A percentile compares a stretch with the other conserved stretches of the same genome.
phyloP scores from a whole-genome alignment of 139 green algal species.

The Chlorella vulgaris region DNA sequence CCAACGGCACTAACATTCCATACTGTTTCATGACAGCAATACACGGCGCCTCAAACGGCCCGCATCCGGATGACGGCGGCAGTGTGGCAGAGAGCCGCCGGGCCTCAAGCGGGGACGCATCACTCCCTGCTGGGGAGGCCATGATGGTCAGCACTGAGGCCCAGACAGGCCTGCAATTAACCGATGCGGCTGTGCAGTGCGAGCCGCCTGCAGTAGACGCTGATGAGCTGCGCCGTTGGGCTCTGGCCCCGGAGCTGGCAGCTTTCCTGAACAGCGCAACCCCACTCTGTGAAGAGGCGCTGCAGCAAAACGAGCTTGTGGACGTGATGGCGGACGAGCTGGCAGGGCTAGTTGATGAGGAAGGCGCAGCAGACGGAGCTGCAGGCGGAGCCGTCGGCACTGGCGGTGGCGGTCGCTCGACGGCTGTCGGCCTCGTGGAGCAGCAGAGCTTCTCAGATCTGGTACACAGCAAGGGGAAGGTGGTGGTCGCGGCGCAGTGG shows the following conservation, averaged over 20 bases:
- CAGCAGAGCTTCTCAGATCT: constrained; percentile 76
- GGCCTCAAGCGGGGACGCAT: no score
- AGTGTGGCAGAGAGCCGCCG: no score
- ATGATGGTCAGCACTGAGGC: not conserved
- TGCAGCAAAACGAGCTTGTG: constrained; percentile 75
- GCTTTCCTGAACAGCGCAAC: not conserved
- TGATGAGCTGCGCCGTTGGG: not conserved
- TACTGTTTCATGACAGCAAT: no score
- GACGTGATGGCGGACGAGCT: constrained; percentile 84
- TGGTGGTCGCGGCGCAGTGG: constrained; percentile 77
- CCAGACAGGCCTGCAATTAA: not conserved
- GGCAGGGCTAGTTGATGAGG: constrained; percentile 70
- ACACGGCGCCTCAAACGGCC: no score
- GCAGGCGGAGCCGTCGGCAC: constrained; percentile 58
- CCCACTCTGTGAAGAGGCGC: constrained; percentile 18
- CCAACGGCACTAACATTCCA: no score
- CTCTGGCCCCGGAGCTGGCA: not conserved
- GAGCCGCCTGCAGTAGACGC: not conserved
- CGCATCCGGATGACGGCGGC: no score
- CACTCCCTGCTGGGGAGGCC: not conserved
- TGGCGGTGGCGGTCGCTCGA: constrained; percentile 40
- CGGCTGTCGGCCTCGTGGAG: constrained; percentile 60
- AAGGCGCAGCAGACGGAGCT: no score
- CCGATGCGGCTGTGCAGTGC: not conserved
- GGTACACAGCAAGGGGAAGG: constrained; percentile 72